phyloP scores from a whole-genome alignment of 345 rosid species.

The Clausena lansium region DNA sequence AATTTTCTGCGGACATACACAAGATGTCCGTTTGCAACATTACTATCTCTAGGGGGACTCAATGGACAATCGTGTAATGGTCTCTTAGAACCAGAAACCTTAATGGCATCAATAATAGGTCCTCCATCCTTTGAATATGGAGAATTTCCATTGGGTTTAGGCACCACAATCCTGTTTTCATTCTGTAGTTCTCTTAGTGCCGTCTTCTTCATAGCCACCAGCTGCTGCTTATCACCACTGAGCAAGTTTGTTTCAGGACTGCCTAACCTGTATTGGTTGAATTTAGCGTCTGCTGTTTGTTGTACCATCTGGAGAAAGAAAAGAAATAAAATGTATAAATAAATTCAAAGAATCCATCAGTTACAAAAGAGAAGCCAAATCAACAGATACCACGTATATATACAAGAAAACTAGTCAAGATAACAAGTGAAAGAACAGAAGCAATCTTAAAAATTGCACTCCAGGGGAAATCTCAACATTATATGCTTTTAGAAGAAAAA shows the following conservation, averaged over 20 bases:
- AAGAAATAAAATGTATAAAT: neutral
- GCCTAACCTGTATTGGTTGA: constrained; percentile 35
- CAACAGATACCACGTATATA: neutral
- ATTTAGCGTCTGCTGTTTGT: constrained; percentile 44
- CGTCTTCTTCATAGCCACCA: constrained; percentile 46
- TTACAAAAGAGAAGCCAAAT: neutral
- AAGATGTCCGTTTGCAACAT: constrained; percentile 53
- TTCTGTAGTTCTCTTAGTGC: constrained; percentile 62
- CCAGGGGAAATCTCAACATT: neutral
- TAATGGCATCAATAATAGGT: constrained; percentile 31
- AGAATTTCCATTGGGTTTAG: constrained; percentile 33
- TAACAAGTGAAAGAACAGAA: neutral
- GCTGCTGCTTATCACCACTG: constrained; percentile 37
- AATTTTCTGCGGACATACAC: constrained; percentile 81
- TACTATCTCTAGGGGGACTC: constrained; percentile 31
- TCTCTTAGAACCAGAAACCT: constrained; percentile 60
- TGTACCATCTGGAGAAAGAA: constrained; percentile 43
- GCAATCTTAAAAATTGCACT: neutral
- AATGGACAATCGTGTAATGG: constrained; percentile 37
- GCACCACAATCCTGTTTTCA: constrained; percentile 42
- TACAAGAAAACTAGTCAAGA: neutral
- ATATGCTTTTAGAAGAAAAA: neutral
- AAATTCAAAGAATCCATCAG: neutral
- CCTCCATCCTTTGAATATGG: constrained; percentile 42
- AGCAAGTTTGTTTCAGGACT: constrained; percentile 39